phyloP scores from a whole-genome alignment of 2,329 filamentous ascomycete species.

The Seiridium unicorne region DNA sequence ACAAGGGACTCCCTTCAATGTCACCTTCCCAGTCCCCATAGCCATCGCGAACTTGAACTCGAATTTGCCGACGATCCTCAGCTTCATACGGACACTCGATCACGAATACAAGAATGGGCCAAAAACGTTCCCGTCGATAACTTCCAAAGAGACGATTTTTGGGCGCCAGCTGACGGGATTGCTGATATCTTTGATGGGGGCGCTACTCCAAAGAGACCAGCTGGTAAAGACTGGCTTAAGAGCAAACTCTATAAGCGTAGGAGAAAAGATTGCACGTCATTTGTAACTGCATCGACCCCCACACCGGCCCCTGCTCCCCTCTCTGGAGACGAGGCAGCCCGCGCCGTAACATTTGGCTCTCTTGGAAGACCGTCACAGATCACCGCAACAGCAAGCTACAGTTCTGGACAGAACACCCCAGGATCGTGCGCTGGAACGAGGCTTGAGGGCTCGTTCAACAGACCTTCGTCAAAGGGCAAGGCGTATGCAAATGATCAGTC shows the following conservation, averaged over 20 bases:
- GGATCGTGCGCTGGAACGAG: too few relatives aligned
- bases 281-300: not conserved
- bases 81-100: constrained; percentile 15
- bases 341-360: not conserved
- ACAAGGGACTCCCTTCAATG: constrained; percentile 29
- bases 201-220: constrained; percentile 15
- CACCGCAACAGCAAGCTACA: not conserved
- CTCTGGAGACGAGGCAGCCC: constrained; percentile 1
- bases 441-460: not conserved
- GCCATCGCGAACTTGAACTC: constrained; percentile 21
- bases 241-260: constrained; percentile 22
- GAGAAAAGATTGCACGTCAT: constrained; percentile 17
- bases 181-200: constrained; percentile 7
- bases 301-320: constrained; percentile 4
- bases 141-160: constrained; percentile 24
- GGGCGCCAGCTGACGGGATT: constrained; percentile 20
- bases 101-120: constrained; percentile 25
- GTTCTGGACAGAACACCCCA: not conserved
- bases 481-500: too few relatives aligned
- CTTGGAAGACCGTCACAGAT: not conserved
- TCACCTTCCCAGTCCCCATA: constrained; percentile 37
- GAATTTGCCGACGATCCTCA: constrained; percentile 10
- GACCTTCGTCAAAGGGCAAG: not conserved
- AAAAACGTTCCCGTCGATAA: constrained; percentile 14
- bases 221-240: constrained; percentile 25